A percentile compares a stretch with the other conserved stretches of the same genome.
phyloP scores from a whole-genome alignment of 768 basidiomycete species.

The Boletellus emodensis region DNA sequence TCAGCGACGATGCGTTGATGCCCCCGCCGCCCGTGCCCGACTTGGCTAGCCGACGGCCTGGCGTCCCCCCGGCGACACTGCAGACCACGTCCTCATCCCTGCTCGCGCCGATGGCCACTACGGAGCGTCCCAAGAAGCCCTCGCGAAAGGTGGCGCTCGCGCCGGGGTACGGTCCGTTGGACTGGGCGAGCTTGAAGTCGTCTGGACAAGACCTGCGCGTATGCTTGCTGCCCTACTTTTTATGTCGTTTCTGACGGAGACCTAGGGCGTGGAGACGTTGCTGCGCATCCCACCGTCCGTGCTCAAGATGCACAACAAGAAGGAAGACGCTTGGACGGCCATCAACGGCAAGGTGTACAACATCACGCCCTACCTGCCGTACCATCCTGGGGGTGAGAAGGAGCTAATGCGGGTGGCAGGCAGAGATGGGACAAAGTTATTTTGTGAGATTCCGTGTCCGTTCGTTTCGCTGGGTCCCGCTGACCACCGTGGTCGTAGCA shows the following conservation, averaged over 20 bases:
- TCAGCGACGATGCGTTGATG: conserved; percentile 25
- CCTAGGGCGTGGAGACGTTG: conserved; percentile 66
- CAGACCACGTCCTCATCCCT: conserved; percentile 8
- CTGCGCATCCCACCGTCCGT: conserved; percentile 71
- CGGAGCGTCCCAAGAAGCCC: conserved; percentile 1
- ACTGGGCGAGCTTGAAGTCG: conserved; percentile 88
- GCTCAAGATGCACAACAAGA: conserved; percentile 75
- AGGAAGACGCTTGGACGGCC: conserved; percentile 88
- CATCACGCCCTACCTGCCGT: not conserved
- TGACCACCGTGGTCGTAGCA: conserved; percentile 42
- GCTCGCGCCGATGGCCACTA: conserved; percentile 1
- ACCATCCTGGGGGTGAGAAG: conserved; percentile 29
- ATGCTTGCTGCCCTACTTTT: conserved; percentile 17
- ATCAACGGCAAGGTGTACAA: conserved; percentile 35
- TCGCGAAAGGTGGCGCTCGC: conserved; percentile 50
- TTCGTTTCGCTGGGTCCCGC: not conserved
- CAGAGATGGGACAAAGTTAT: conserved; percentile 90
- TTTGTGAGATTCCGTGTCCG: conserved; percentile 55
- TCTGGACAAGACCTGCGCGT: conserved; percentile 80
- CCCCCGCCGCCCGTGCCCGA: conserved; percentile 45
- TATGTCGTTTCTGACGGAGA: not conserved
- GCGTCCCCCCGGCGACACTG: conserved; percentile 23
- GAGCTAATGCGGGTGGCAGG: conserved; percentile 95
- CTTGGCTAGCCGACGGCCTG: conserved; percentile 35
- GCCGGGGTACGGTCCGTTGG: conserved; percentile 87